Evolutionary conservation across 2,329 filamentous ascomycete genomes (phyloP).

Genomic region (Curvularia verruculosa): DNA sequence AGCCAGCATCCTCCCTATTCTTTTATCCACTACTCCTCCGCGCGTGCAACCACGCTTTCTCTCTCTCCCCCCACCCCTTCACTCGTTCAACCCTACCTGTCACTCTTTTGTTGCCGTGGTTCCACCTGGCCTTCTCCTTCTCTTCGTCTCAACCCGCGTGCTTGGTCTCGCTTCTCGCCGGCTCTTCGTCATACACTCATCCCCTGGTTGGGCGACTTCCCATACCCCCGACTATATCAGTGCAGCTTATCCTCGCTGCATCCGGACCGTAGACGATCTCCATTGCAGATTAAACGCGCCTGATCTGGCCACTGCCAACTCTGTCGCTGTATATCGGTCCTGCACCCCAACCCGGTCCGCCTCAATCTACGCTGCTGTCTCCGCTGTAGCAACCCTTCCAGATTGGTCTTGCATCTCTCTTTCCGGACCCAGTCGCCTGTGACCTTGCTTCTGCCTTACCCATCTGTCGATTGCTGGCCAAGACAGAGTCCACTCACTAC

Average conservation of each 20-base stretch:
- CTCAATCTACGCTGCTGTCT: conserved; percentile 17
- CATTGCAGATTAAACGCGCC: conserved; percentile 40
- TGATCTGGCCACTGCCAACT: conserved; percentile 28
- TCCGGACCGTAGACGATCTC: conserved; percentile 35
- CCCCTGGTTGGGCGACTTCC: conserved; percentile 38
- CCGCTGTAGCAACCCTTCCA: conserved; percentile 8
- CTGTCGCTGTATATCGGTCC: conserved; percentile 29
- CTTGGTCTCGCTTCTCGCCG: conserved; percentile 31
- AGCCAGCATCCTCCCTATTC: conserved; percentile 26
- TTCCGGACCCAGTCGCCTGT: conserved; percentile 11
- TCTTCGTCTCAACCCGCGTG: conserved; percentile 26
- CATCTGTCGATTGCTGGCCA: conserved; percentile 49
- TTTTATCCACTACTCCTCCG: conserved; percentile 26
- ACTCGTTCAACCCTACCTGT: conserved; percentile 17
- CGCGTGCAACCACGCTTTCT: conserved; percentile 12
- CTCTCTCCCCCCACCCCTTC: conserved; percentile 3
- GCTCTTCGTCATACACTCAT: conserved; percentile 36
- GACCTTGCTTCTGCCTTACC: conserved; percentile 22
- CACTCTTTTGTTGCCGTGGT: conserved; percentile 25
- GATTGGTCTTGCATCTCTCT: conserved; percentile 8
- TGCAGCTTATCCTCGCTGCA: conserved; percentile 30
- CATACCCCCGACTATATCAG: conserved; percentile 26
- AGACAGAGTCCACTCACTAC: conserved; percentile 44
- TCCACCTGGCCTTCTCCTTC: conserved; percentile 34
- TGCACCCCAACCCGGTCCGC: conserved; percentile 29